A percentile compares a stretch with the other conserved stretches of the same genome.
Conservation (phyloP, 805 yeast species). For the Spathaspora hagerdaliae region DNA sequence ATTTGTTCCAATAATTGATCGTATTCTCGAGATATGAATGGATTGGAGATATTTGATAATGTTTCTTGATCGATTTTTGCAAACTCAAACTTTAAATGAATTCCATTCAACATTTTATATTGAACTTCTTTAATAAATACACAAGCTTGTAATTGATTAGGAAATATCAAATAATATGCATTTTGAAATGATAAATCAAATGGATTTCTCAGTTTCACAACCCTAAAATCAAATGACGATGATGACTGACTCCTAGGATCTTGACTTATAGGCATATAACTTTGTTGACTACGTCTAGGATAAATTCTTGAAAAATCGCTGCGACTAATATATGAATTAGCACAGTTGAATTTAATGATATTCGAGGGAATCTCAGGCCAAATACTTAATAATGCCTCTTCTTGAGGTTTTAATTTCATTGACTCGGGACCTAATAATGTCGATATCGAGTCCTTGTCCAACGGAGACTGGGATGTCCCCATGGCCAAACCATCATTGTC, state of each 20-base stretch:
- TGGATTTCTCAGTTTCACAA: constrained; percentile 49
- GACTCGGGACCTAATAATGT: background rate
- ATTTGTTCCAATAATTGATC: background rate
- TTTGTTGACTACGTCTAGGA: constrained; percentile 32
- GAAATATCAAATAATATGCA: constrained; percentile 53
- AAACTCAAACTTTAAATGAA: constrained; percentile 3
- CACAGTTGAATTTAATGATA: constrained; percentile 35
- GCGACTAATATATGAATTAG: constrained; percentile 31
- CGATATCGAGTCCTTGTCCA: no score
- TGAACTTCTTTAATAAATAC: constrained; percentile 48
- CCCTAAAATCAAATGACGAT: constrained; percentile 27
- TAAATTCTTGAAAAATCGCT: constrained; percentile 39
- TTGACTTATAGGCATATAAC: constrained; percentile 10
- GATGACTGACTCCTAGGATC: background rate
- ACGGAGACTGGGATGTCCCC: no score
- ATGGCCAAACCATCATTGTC: no score
- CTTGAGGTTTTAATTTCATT: background rate
- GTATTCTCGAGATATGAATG: background rate
- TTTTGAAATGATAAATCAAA: constrained; percentile 40
- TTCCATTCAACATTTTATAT: constrained; percentile 49
- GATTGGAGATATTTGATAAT: background rate
- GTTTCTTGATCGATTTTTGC: background rate
- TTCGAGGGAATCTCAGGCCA: constrained; percentile 16
- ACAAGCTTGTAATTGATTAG: constrained; percentile 44
- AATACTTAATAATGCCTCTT: constrained; percentile 1